These are phyloP conservation scores for Hortaea werneckii DNA, from an alignment of 2,329 filamentous ascomycete species.

Conservation along the genomic window DNA sequence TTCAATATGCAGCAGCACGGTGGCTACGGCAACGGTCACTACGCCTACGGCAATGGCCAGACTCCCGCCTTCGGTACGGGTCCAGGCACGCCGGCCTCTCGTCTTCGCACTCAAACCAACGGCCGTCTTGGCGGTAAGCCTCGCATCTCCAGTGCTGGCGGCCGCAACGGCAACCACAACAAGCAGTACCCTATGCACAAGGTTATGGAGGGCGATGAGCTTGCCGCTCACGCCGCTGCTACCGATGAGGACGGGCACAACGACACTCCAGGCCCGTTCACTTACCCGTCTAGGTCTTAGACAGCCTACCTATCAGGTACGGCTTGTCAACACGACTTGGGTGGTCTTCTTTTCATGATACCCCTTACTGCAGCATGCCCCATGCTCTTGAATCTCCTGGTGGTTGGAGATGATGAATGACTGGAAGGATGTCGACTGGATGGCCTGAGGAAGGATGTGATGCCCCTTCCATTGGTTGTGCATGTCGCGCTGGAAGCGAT, in stretches of 20 bases:
- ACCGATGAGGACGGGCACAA: slow-evolving; percentile 1
- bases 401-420: slow-evolving; percentile 4
- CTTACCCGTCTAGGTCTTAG: neutral
- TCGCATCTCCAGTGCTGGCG: slow-evolving; percentile 5
- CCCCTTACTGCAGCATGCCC: neutral
- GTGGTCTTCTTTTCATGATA: neutral
- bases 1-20: neutral
- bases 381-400: slow-evolving; percentile 8
- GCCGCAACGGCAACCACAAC: neutral
- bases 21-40: slow-evolving; percentile 1
- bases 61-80: neutral
- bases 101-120: slow-evolving; percentile 10
- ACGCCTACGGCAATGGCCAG: neutral
- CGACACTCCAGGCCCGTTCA: neutral
- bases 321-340: neutral
- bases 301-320: neutral
- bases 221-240: neutral
- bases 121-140: slow-evolving; percentile 13
- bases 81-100: slow-evolving; percentile 8
- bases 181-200: slow-evolving; percentile 1
- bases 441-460: slow-evolving; percentile 7
- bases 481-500: slow-evolving; percentile 1
- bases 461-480: slow-evolving; percentile 7
- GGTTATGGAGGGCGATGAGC: neutral
- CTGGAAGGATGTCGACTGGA: slow-evolving; percentile 3